A percentile compares a stretch with the other conserved stretches of the same genome.
Evolutionary conservation across 129 eudicot species (phyloP).

Genomic region (Centella asiatica): DNA sequence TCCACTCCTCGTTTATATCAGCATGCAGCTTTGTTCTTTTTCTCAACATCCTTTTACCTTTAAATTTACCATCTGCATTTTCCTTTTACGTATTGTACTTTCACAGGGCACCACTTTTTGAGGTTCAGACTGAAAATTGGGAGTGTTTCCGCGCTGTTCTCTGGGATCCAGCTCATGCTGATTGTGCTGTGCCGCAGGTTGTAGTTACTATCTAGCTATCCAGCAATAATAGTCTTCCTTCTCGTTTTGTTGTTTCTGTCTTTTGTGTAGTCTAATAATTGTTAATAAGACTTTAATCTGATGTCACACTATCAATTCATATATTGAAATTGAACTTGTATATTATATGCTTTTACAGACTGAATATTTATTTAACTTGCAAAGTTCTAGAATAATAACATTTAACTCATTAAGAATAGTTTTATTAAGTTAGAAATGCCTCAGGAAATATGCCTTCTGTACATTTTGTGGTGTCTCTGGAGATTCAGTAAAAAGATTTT

Average conservation of each 20-base stretch:
- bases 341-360: not conserved
- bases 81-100: not conserved
- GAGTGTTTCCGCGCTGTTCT: slow-evolving; percentile 72
- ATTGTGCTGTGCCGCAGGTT: slow-evolving; percentile 98
- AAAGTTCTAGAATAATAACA: no score
- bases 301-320: no score
- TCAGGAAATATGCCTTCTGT: no score
- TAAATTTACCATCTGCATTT: no score
- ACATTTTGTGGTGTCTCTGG: no score
- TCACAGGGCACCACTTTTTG: slow-evolving; percentile 96
- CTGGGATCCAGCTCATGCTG: slow-evolving; percentile 95
- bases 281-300: not conserved
- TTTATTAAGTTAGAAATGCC: no score
- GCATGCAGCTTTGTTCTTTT: no score
- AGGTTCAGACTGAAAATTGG: slow-evolving; percentile 84
- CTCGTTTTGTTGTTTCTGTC: not conserved
- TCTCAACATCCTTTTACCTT: no score
- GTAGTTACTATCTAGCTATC: not conserved
- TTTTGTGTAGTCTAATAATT: not conserved
- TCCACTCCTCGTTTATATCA: no score
- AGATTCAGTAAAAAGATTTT: no score
- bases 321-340: not conserved
- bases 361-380: no score
- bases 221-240: not conserved
- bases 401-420: no score